A percentile compares a stretch with the other conserved stretches of the same genome.
Conservation (phyloP, 106 monocot genomes). For the Acorus calamus region DNA sequence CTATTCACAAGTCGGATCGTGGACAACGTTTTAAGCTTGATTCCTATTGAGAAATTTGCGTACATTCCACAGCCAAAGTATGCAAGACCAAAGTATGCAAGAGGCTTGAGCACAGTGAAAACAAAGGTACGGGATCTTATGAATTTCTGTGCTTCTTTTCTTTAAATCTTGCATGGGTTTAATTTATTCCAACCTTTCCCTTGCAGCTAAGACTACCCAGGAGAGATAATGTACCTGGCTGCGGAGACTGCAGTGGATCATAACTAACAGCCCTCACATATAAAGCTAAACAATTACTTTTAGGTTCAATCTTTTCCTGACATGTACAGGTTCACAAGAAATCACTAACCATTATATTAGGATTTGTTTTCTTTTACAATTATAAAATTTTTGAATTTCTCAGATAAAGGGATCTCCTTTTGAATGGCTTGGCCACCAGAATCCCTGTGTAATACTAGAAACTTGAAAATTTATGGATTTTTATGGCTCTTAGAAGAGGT, state of each 20-base stretch:
- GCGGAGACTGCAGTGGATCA: not conserved
- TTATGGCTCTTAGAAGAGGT: too few species aligned
- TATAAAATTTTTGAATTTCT: too few species aligned
- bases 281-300: too few species aligned
- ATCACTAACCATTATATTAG: too few species aligned
- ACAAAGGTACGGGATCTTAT: slow-evolving; percentile 24
- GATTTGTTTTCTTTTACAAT: too few species aligned
- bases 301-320: too few species aligned
- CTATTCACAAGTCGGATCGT: not conserved
- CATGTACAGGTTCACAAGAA: too few species aligned
- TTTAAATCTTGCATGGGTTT: not conserved
- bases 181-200: not conserved
- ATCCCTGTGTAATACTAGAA: too few species aligned
- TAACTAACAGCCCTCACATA: too few species aligned
- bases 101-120: slow-evolving; percentile 8
- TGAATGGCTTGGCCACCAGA: too few species aligned
- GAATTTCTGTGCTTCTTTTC: not conserved
- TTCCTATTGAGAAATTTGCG: slow-evolving; percentile 20
- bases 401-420: too few species aligned
- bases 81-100: slow-evolving; percentile 2
- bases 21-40: not conserved
- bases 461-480: too few species aligned
- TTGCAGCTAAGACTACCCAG: slow-evolving; percentile 31
- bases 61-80: slow-evolving; percentile 6
- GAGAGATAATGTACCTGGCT: not conserved